A percentile compares a stretch with the other conserved stretches of the same genome.
Conservation (phyloP, 164 flowering plant genomes). For the Umbilicus rupestris region DNA sequence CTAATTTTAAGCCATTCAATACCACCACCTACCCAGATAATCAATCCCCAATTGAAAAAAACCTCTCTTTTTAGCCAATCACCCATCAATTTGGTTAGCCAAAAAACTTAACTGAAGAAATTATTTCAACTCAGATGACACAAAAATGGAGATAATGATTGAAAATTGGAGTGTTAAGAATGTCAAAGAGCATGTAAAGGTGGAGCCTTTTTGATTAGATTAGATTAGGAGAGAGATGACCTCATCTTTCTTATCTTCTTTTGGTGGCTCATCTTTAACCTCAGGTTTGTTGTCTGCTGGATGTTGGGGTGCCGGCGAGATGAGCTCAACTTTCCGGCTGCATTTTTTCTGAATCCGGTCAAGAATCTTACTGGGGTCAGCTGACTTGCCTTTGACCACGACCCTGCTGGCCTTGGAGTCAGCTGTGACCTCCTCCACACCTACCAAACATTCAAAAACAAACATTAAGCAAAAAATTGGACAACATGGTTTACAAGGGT, state of each 20-base stretch:
- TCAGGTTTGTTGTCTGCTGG: neutral
- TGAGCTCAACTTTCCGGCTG: slow-evolving; percentile 29
- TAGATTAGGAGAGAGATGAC: neutral
- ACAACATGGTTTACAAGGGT: neutral
- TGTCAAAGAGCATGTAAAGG: neutral
- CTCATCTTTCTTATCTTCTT: slow-evolving; percentile 13
- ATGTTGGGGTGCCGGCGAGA: slow-evolving; percentile 26
- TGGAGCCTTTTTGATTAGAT: neutral
- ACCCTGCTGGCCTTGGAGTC: slow-evolving; percentile 25
- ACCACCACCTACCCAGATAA: neutral
- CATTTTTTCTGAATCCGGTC: slow-evolving; percentile 29
- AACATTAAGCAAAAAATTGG: neutral
- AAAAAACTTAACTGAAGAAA: neutral
- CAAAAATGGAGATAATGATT: neutral
- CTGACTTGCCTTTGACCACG: slow-evolving; percentile 26
- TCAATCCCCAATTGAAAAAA: neutral
- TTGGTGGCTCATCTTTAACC: slow-evolving; percentile 10
- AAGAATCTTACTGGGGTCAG: slow-evolving; percentile 28
- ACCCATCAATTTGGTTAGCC: neutral
- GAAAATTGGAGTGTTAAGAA: neutral
- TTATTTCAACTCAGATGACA: neutral
- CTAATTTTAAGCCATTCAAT: neutral
- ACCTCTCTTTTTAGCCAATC: no score
- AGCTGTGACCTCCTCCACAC: slow-evolving; percentile 28
- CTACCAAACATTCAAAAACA: slow-evolving; percentile 16